Percentiles rank a stretch among this genome's conserved stretches.
Evolutionary conservation across 371 early-diverging fungal species (phyloP).

Genomic region (Funneliformis caledonium): DNA sequence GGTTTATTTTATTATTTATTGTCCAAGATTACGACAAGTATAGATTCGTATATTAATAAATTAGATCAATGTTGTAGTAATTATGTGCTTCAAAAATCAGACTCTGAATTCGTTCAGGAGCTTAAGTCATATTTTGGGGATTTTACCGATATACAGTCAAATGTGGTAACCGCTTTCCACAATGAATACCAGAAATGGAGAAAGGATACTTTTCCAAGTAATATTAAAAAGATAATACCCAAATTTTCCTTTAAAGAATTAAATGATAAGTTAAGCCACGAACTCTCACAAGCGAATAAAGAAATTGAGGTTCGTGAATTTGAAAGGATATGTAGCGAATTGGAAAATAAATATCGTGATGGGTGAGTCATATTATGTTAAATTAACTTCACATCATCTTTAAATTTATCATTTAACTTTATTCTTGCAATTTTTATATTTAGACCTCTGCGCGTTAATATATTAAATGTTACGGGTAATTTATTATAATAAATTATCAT

Average conservation of each 20-base stretch:
- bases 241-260: constrained; percentile 2
- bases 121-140: not conserved
- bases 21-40: not conserved
- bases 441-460: not conserved
- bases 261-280: not conserved
- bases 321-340: not conserved
- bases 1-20: not conserved
- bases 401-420: not conserved
- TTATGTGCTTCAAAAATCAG: not conserved
- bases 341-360: constrained; percentile 1
- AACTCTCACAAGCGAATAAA: not conserved
- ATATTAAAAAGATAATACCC: not conserved
- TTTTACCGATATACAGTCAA: not conserved
- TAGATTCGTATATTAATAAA: not conserved
- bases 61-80: not conserved
- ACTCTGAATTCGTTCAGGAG: not conserved
- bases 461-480: constrained; percentile 6
- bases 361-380: not conserved
- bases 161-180: not conserved
- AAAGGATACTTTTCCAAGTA: not conserved
- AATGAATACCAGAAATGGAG: constrained; percentile 19
- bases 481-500: not conserved
- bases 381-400: not conserved
- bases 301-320: not conserved
- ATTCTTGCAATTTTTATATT: not conserved